Base-by-base conservation (phyloP, 805 yeast species). In the Saccharomycopsis javanensis region DNA sequence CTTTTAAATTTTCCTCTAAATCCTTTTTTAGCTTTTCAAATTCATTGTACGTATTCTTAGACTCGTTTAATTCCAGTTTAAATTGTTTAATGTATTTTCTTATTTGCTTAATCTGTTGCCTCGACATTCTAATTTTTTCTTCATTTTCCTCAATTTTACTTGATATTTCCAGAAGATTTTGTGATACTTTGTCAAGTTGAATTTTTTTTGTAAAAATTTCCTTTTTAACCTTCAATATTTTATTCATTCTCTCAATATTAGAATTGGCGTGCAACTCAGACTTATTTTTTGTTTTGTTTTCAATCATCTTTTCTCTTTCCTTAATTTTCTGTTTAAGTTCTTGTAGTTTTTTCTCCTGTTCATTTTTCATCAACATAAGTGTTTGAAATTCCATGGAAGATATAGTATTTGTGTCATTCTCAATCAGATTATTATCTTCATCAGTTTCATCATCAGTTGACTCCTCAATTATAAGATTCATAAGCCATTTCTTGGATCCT, bases 151-250 rank as follows among this genome's bases (percentile, higher is more conserved):
- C 37, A 52, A 51, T 48, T 52, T 59, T 50, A 48, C 23, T 55
- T 50, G 28, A 18, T 10, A 11, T 37, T 38, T 51, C 48, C 15
- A 33, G 48, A 37, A 16, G 51, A n/a, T 25, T 50, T n/a, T 56
- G 54, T 33, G 59, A 51, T 33, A 55, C 53, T 20, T 65, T 66
- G 4, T 62, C 52, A 11, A 62, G 52, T 33, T 63, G 53, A 20
- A 64, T 63, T 50, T 57, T 53, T 31, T 51, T 53, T 7, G 63
- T 61, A 10, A 52, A 51, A 13, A 61, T 61, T 42, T 42, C 48
- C 28, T 42, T 42, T 23, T 42, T 42, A 16, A 25, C 25, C 23
- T 42, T 42, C n/a, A 42, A 20, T 13, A 60, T 57, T 16, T 50
- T 16, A 42, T 59, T 55, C 42, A 46, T 53, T 8, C 62, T 57